Conservation (phyloP, 495 filamentous ascomycete species). For the Xylona heveae region DNA sequence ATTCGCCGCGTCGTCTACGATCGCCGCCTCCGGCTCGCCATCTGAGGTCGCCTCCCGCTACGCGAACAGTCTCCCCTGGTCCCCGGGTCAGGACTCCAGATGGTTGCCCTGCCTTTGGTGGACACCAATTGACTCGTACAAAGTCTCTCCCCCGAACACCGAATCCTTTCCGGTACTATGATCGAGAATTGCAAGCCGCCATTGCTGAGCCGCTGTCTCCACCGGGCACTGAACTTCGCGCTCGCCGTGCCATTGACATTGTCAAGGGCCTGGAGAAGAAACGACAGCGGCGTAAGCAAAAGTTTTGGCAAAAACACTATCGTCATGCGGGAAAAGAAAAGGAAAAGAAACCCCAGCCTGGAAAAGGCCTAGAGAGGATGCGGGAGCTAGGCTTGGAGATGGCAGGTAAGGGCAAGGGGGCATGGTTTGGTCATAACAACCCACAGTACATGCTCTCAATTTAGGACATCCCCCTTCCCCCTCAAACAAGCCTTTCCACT, state of each 20-base stretch:
- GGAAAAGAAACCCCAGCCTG: conserved; percentile 40
- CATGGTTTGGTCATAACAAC: conserved; percentile 19
- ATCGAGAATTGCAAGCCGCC: neutral
- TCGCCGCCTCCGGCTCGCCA: conserved; percentile 34
- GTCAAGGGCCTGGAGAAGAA: conserved; percentile 91
- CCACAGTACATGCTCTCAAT: conserved; percentile 68
- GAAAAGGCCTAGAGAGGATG: conserved; percentile 86
- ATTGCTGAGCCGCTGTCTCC: conserved; percentile 8
- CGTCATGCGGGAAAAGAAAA: conserved; percentile 42
- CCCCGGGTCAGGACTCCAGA: conserved; percentile 16
- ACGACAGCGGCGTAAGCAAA: conserved; percentile 74
- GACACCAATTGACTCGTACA: conserved; percentile 41
- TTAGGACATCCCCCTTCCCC: conserved; percentile 24
- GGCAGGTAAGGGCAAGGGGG: conserved; percentile 50
- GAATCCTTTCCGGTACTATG: conserved; percentile 35
- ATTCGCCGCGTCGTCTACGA: conserved; percentile 47
- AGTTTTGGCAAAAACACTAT: conserved; percentile 68
- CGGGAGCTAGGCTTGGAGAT: conserved; percentile 75
- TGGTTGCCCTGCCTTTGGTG: conserved; percentile 7
- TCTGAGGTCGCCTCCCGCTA: conserved; percentile 30
- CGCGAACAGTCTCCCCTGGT: conserved; percentile 23
- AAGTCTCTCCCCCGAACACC: conserved; percentile 60
- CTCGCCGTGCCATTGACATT: conserved; percentile 62
- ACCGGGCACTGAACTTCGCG: conserved; percentile 7
- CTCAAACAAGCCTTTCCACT: too few species aligned